phyloP scores from a whole-genome alignment of 169 alveolate genomes.

The Perkinsus marinus region DNA sequence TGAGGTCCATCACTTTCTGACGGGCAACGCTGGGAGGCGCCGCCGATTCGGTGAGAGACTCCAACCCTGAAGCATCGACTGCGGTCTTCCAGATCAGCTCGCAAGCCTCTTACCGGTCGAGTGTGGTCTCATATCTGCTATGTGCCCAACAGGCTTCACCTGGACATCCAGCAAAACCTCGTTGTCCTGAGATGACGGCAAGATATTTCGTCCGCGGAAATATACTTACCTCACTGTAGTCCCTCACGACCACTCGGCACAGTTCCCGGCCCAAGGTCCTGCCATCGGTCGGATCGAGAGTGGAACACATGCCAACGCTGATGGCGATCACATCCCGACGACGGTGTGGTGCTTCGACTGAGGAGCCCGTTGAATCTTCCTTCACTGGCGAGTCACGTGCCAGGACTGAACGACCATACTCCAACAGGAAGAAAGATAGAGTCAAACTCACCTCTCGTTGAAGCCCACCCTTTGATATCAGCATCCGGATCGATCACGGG shows the following conservation, averaged over 20 bases:
- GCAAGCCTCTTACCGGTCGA: background rate
- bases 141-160: background rate
- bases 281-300: background rate
- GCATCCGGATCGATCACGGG: background rate
- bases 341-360: background rate
- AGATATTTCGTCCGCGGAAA: background rate
- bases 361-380: background rate
- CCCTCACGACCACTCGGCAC: background rate
- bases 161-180: background rate
- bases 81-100: background rate
- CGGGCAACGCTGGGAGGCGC: background rate
- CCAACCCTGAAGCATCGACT: background rate
- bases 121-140: background rate
- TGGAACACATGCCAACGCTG: background rate
- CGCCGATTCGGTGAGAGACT: background rate
- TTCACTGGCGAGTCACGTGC: background rate
- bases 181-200: background rate
- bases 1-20: background rate
- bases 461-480: background rate
- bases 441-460: background rate
- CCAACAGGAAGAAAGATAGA: background rate
- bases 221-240: background rate
- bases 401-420: background rate
- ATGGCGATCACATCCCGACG: background rate
- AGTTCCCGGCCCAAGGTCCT: background rate